Base-by-base conservation (phyloP, 129 eudicot genomes). In the Tanacetum coccineum region DNA sequence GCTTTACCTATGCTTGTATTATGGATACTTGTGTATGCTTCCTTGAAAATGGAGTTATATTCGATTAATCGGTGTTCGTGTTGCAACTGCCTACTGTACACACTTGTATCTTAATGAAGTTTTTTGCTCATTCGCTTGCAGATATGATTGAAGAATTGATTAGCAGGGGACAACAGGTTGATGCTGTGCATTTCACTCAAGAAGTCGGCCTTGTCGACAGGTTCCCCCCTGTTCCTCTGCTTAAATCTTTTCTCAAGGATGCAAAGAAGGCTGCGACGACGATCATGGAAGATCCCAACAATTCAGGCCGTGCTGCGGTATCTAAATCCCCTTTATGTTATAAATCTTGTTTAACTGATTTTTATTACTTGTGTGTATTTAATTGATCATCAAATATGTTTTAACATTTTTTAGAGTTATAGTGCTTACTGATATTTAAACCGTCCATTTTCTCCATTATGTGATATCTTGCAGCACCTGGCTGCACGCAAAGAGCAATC, bases 401-500 rank as follows among this genome's bases (percentile, higher is more conserved):
- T 22, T 7, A 36, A 36, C 36, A 30, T 30, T 30, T 4, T 7
- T 30, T 30, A 7, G 0, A 30, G 36, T 7, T 30, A 30, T 30
- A 30, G 7, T 30, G 36, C 36, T 30, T 4, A 30, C 5, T 45
- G 21, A n/a, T 36, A 7, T 1, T 45, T 19, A 6, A 10, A 50
- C 13, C 20, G 32, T 59, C 19, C 7, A 11, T 13, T 60, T 54
- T 68, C 19, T 48, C 57, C 12, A 11, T 71, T 13, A 10, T 50
- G 49, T 76, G 28, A 47, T 48, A 36, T 56, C 18, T 19, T 52
- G 47, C 88, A 93, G 96, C 88, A 83, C 22, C 72, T 89, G 68
- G 99, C 99, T 65, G 91, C 91, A 64, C 95, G 95, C 73, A 93
- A 93, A 74, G 99, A 93, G 89, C 93, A 84, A 71, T 93, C 99